Base-by-base conservation (phyloP, 176 grass and related monocot species). In the Bonia amplexicaulis region DNA sequence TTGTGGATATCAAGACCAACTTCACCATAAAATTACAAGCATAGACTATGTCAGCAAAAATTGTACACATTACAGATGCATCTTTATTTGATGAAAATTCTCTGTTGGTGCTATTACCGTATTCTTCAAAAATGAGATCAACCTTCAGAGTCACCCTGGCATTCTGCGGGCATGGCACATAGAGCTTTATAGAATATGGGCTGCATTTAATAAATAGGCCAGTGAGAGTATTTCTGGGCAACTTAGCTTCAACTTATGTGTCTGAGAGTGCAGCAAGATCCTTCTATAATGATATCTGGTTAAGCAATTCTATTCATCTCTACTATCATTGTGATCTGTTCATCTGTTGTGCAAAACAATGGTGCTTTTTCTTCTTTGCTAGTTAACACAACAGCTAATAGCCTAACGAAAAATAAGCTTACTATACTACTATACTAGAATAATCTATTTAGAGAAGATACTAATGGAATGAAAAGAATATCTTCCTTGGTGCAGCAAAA, bases 101-200 rank as follows among this genome's bases (percentile, higher is more conserved):
- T 70, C 20, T 5, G 26, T 55, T 61, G 37, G 54, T 68, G 66
- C 68, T 68, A 31, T 88, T 98, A 98, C 96, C 96, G 64, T 93
- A 90, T 81, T 95, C 96, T 85, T 98, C 93, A 81, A 91, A 98
- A 59, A 98, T 86, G 27, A 98, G 77, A 90, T 95, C 90, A 90
- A 77, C 87, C 82, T 92, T 95, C 60, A 98, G 68, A 78, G 93
- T 98, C 42, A 85, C 91, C 52, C 93, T 88, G 39, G 78, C 89
- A 82, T 95, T 85, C 29, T 41, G 63, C 13, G 93, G 96, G 81
- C 89, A 95, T 75, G 88, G 78, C 75, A 95, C 85, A 77, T 82
- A 65, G 85, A 98, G 67, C 54, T 79, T 95, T 37, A 93, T 66
- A 88, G 83, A 86, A 85, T 90, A 92, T 61, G 96, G 96, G 79